Evolutionary conservation across 768 basidiomycete species (phyloP).

Genomic region (Xerocomellus intermedius): DNA sequence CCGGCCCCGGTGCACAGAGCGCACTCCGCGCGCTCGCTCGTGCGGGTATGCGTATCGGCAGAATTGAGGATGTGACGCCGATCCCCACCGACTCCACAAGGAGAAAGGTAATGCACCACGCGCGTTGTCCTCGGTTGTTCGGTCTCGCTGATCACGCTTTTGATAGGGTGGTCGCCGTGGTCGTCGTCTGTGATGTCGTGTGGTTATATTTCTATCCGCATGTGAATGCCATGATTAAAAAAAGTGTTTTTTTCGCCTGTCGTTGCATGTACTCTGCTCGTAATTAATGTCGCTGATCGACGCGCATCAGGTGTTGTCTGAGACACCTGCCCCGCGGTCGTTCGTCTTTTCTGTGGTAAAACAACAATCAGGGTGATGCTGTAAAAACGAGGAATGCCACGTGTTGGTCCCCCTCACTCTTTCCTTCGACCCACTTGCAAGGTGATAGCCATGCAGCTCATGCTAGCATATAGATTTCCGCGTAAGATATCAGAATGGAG

Average conservation of each 20-base stretch:
- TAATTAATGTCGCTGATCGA: constrained; percentile 74
- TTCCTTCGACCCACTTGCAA: neutral
- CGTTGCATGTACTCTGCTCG: constrained; percentile 36
- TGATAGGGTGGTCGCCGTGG: constrained; percentile 95
- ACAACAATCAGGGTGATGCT: neutral
- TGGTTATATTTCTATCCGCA: constrained; percentile 11
- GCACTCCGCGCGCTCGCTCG: constrained; percentile 97
- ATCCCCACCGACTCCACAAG: constrained; percentile 96
- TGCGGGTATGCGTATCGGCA: constrained; percentile 96
- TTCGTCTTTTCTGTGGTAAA: constrained; percentile 14
- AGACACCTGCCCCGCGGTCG: constrained; percentile 80
- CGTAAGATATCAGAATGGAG: constrained; percentile 62
- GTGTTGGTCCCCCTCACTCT: neutral
- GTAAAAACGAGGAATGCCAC: neutral
- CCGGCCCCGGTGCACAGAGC: constrained; percentile 97
- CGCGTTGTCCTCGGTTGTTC: neutral
- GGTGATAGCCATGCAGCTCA: constrained; percentile 40
- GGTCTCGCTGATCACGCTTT: constrained; percentile 1
- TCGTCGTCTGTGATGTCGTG: constrained; percentile 74
- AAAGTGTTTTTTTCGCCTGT: constrained; percentile 24
- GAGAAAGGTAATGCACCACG: constrained; percentile 69
- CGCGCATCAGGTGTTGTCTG: constrained; percentile 68
- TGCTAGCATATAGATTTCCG: constrained; percentile 57
- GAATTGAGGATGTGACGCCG: constrained; percentile 98
- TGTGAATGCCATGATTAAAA: constrained; percentile 21